These are phyloP conservation scores for Chlorophyllum brunneum DNA, from an alignment of 768 basidiomycete genomes.

Conservation along the genomic window DNA sequence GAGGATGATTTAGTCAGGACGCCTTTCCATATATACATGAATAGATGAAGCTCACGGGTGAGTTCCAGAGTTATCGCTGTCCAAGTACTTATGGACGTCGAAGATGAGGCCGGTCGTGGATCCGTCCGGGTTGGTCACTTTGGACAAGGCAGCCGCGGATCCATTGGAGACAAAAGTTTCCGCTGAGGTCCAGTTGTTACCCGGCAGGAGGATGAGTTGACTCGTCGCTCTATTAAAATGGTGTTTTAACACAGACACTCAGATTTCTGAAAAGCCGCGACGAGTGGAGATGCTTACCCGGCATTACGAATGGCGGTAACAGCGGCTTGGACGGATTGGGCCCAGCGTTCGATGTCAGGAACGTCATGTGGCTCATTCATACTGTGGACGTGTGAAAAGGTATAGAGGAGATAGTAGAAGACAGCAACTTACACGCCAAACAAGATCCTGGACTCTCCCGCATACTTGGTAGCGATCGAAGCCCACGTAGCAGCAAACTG, in stretches of 20 bases:
- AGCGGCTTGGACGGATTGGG: slow-evolving; percentile 49
- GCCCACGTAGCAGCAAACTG: slow-evolving; percentile 52
- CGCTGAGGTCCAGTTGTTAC: slow-evolving; percentile 55
- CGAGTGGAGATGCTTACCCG: slow-evolving; percentile 26
- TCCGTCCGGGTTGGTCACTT: slow-evolving; percentile 44
- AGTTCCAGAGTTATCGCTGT: slow-evolving; percentile 42
- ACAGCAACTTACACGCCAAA: slow-evolving; percentile 42
- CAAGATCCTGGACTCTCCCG: slow-evolving; percentile 33
- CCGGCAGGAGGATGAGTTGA: slow-evolving; percentile 57
- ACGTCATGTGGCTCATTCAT: slow-evolving; percentile 68
- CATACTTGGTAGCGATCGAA: slow-evolving; percentile 47
- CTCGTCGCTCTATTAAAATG: slow-evolving; percentile 37
- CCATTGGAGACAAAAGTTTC: slow-evolving; percentile 46
- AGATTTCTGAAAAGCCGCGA: no score
- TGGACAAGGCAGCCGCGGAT: slow-evolving; percentile 43
- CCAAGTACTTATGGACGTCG: slow-evolving; percentile 64
- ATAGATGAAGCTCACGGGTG: slow-evolving; percentile 17
- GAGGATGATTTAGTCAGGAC: neutral
- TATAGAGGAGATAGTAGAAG: neutral
- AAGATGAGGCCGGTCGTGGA: slow-evolving; percentile 44
- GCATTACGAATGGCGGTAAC: slow-evolving; percentile 59
- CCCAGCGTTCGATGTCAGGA: slow-evolving; percentile 45
- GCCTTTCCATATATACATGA: neutral
- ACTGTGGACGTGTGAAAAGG: slow-evolving; percentile 19
- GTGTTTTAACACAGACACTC: neutral